Base-by-base conservation (phyloP, 768 basidiomycete species). In the Phanerodontia chrysosporium region DNA sequence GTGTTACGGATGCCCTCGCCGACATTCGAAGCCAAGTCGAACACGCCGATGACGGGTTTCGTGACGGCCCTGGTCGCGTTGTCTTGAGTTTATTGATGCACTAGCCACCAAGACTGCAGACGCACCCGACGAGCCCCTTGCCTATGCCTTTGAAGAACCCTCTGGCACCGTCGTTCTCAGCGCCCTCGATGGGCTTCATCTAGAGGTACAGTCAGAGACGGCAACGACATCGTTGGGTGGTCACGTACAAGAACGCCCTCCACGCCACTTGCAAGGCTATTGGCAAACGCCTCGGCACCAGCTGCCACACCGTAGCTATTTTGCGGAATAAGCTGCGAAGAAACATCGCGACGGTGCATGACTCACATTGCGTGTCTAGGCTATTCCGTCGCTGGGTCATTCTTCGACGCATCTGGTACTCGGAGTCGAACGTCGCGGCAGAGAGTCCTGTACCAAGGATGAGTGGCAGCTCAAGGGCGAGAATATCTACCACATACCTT, bases 111-210 rank as follows among this genome's bases (percentile, higher is more conserved):
- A 29, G 51, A 57, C 32, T 13, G 7, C 7, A 9, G 14, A 35
- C 78, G 51, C 71, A 95, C 92, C 97, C 97, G 55, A 97, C 93
- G 49, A 98, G 78, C 21, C 97, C 95, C 72, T 95, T 96, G 25
- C 97, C 97, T 29, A 99, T 84, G 12, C 97, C 97, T 73, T 97
- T 98, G 80, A 98, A 94, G 75, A 99, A 99, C 2, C 97, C 97
- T 27, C 92, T 75, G 0, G 96, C 95, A 13, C 97, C 97, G 69
- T 89, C 95, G 9, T 84, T 79, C 68, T 98, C 96, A 0, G 97
- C 97, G 4, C 97, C 97, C 73, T 98, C 95, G 46, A 99, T 85
- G 2, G 97, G 97, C 68, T 98, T 97, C 73, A 95, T 88, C 95
- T 96, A 62, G 27, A 12, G 27, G 27, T 16, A 28, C 46, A 18